Base-by-base conservation (phyloP, 331 rosid species). In the Arachis monticola region DNA sequence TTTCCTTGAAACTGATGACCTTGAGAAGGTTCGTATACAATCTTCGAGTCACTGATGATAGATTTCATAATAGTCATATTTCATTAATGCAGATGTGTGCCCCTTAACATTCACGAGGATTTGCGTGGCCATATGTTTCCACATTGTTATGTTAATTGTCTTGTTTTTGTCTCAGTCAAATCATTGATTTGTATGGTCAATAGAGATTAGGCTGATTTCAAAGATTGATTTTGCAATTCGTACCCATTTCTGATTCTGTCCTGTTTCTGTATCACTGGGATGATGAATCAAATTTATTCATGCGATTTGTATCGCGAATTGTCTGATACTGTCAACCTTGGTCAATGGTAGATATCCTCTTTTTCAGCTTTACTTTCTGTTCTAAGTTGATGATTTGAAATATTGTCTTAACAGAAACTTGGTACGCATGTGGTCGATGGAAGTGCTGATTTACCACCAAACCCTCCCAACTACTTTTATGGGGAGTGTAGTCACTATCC, bases 401-500 rank as follows among this genome's bases (percentile, higher is more conserved):
- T 30, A 27, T 35, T 48, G 11, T 10, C 38, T 71, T 22, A 8
- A 58, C 89, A 95, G 99, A 59, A 72, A 40, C 73, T 84, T 40
- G 85, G 80, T 35, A 47, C 47, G 35, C 77, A 42, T 52, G 69
- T 38, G 69, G 81, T 76, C 9, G 27, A 47, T 55, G 88, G 70
- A 63, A 35, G 41, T 62, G 80, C 81, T 61, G 81, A 55, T 60
- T 48, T 50, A 78, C 88, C 83, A 1, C 9, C 5, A 1, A 83
- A 35, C 40, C 40, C 40, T 35, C 40, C 40, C 40, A 35, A 67
- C 79, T 87, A 80, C 61, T 83, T 14, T 64, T 50, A 32, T 61
- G 96, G 94, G 75, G 97, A 94, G 74, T 78, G 84, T 10, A 86
- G 92, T 77, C 83, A 74, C 84, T 53, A 75, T 14, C 61, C 82